Evolutionary conservation across 2,329 filamentous ascomycete genomes (phyloP).

Genomic region (Cladobotryum mycophilum): DNA sequence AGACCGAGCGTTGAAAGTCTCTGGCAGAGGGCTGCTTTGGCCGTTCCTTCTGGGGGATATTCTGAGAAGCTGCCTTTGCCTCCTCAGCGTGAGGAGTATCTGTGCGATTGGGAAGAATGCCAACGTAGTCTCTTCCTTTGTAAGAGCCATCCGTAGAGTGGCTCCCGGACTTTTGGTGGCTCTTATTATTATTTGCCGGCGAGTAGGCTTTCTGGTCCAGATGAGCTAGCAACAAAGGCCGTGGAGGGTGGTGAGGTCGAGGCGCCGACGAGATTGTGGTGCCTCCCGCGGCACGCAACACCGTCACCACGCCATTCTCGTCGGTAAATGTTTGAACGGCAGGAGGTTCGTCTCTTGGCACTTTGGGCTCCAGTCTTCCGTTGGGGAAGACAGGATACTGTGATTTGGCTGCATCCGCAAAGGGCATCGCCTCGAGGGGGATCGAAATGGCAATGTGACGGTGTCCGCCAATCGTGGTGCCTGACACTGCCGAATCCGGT

Average conservation of each 20-base stretch:
- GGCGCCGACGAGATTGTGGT: no score
- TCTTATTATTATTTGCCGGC: not conserved
- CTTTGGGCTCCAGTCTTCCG: slow-evolving; percentile 7
- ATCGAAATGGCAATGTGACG: slow-evolving; percentile 58
- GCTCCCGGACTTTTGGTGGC: not conserved
- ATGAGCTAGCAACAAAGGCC: not conserved
- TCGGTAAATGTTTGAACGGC: slow-evolving; percentile 25
- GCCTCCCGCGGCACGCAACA: slow-evolving; percentile 18
- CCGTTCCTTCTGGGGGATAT: no score
- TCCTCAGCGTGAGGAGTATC: slow-evolving; percentile 12
- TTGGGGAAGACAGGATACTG: slow-evolving; percentile 28
- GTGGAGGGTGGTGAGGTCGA: not conserved
- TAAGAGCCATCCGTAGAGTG: slow-evolving; percentile 14
- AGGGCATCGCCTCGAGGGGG: slow-evolving; percentile 43
- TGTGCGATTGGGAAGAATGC: slow-evolving; percentile 18
- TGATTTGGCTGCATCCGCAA: slow-evolving; percentile 27
- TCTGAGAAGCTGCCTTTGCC: not conserved
- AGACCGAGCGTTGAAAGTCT: slow-evolving; percentile 13
- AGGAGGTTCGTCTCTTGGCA: slow-evolving; percentile 9
- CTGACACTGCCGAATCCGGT: slow-evolving; percentile 51
- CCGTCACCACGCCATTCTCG: slow-evolving; percentile 32
- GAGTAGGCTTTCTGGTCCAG: not conserved
- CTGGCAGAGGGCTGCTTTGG: not conserved
- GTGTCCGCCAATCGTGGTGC: slow-evolving; percentile 46
- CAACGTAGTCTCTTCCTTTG: slow-evolving; percentile 17